Evolutionary conservation across 2,329 filamentous ascomycete species (phyloP).

Genomic region (Orbilia quercus): DNA sequence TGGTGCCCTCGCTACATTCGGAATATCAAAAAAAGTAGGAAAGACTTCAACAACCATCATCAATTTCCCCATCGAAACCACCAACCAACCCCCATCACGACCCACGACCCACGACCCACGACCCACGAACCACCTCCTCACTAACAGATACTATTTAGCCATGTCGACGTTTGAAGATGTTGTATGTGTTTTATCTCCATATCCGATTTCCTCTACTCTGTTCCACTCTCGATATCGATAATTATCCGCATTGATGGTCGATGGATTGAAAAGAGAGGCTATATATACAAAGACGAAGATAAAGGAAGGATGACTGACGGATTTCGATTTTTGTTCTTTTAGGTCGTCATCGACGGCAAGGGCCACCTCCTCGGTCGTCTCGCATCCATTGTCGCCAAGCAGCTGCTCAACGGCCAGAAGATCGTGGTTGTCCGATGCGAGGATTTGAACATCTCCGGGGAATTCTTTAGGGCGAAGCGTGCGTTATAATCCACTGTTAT

Average conservation of each 20-base stretch:
- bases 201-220: slow-evolving; percentile 4
- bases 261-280: too few species aligned
- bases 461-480: slow-evolving; percentile 99
- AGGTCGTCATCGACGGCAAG: slow-evolving; percentile 99
- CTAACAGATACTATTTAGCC: slow-evolving; percentile 34
- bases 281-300: background rate
- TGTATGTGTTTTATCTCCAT: slow-evolving; percentile 25
- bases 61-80: background rate
- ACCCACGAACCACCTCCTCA: slow-evolving; percentile 2
- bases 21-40: slow-evolving; percentile 1
- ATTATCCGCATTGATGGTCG: too few species aligned
- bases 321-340: slow-evolving; percentile 58
- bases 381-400: slow-evolving; percentile 97
- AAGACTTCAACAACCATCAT: slow-evolving; percentile 5
- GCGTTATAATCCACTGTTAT: slow-evolving; percentile 69
- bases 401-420: slow-evolving; percentile 99
- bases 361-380: slow-evolving; percentile 99
- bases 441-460: slow-evolving; percentile 99
- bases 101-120: slow-evolving; percentile 17
- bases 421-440: slow-evolving; percentile 99
- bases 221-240: too few species aligned
- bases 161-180: slow-evolving; percentile 57
- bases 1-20: slow-evolving; percentile 2
- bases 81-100: slow-evolving; percentile 10
- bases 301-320: slow-evolving; percentile 16